Conservation (phyloP, 2,329 filamentous ascomycete species). For the Penicillium sp. region DNA sequence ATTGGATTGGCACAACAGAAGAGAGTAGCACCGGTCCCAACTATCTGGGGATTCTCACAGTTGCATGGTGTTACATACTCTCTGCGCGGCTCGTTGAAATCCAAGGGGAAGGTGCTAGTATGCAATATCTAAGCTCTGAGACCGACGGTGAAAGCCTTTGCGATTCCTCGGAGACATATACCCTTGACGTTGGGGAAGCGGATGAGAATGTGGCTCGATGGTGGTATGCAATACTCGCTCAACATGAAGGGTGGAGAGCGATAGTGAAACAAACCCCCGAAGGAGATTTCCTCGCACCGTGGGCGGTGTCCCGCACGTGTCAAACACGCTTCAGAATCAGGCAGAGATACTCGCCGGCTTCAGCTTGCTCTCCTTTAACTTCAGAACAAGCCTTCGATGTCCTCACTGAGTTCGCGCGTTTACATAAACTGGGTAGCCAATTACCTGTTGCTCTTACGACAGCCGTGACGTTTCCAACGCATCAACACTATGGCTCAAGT, state of each 20-base stretch:
- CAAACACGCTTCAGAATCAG: too few relatives aligned
- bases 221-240: constrained; percentile 21
- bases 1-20: constrained; percentile 2
- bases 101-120: constrained; percentile 5
- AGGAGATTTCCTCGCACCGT: constrained; percentile 10
- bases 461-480: too few relatives aligned
- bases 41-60: constrained; percentile 12
- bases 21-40: constrained; percentile 2
- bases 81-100: constrained; percentile 17
- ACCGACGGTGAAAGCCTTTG: not conserved
- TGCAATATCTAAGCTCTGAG: constrained; percentile 11
- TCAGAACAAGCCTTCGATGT: too few relatives aligned
- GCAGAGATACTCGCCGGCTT: too few relatives aligned
- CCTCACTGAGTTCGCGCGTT: too few relatives aligned
- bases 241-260: constrained; percentile 14
- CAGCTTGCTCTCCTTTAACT: too few relatives aligned
- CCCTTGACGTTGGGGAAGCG: constrained; percentile 15
- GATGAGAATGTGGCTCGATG: constrained; percentile 12
- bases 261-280: constrained; percentile 1
- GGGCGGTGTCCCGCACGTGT: constrained; percentile 10
- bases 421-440: too few relatives aligned
- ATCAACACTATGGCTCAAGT: too few relatives aligned
- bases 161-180: not conserved
- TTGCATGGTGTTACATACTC: constrained; percentile 19
- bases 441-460: too few relatives aligned